Conservation (phyloP, 2,329 filamentous ascomycete genomes). For the Claviceps lovelessii region DNA sequence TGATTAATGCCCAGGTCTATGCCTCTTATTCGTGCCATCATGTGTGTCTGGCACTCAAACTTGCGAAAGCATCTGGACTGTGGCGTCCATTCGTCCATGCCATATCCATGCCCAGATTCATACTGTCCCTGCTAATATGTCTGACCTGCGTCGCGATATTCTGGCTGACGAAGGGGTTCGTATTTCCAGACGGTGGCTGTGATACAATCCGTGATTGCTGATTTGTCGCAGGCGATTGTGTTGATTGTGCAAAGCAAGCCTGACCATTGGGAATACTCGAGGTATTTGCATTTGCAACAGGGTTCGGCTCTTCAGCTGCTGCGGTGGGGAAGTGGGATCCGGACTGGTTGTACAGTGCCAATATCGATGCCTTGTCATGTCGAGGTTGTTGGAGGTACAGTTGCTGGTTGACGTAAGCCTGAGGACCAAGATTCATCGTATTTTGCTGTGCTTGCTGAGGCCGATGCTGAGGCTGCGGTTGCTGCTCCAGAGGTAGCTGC, state of each 20-base stretch:
- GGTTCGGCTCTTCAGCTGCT: conserved; percentile 15
- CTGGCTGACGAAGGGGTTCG: conserved; percentile 43
- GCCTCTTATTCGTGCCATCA: conserved; percentile 12
- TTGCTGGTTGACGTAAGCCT: conserved; percentile 16
- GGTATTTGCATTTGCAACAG: conserved; percentile 13
- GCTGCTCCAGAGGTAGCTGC: conserved; percentile 11
- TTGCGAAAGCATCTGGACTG: conserved; percentile 68
- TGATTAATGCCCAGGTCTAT: neutral
- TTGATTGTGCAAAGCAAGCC: conserved; percentile 10
- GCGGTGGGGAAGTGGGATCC: conserved; percentile 32
- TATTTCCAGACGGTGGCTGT: conserved; percentile 27
- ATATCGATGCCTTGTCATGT: conserved; percentile 58
- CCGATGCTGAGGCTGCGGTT: conserved; percentile 9
- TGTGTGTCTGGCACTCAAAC: conserved; percentile 48
- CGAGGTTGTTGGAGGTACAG: conserved; percentile 29
- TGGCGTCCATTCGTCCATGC: conserved; percentile 56
- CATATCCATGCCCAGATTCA: conserved; percentile 50
- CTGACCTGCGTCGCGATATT: conserved; percentile 11
- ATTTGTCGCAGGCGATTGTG: conserved; percentile 15
- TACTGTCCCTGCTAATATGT: conserved; percentile 51
- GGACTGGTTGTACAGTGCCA: conserved; percentile 57
- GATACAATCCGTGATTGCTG: conserved; percentile 17
- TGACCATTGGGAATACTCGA: conserved; percentile 18
- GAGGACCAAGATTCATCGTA: conserved; percentile 12
- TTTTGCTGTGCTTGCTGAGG: conserved; percentile 10